phyloP scores from a whole-genome alignment of 2,329 filamentous ascomycete species.

The Penicillium sp. region DNA sequence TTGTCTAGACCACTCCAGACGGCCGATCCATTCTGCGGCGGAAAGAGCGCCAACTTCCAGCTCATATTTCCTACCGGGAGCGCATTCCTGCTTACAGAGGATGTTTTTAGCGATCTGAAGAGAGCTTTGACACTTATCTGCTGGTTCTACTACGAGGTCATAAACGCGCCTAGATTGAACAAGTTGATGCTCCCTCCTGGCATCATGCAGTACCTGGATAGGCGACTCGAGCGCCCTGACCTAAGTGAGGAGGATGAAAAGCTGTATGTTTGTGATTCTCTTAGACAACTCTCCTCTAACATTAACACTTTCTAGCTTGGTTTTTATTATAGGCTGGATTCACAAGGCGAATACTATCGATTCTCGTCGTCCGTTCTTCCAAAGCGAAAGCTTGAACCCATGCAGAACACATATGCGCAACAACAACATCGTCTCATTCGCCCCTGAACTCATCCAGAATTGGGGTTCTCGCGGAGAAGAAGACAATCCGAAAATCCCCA shows the following conservation, averaged over 20 bases:
- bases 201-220: constrained; percentile 33
- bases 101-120: constrained; percentile 30
- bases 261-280: neutral
- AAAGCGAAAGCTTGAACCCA: constrained; percentile 20
- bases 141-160: constrained; percentile 32
- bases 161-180: constrained; percentile 28
- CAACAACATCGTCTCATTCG: constrained; percentile 23
- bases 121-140: constrained; percentile 31
- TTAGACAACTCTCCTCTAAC: neutral
- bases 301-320: constrained; percentile 4
- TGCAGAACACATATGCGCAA: constrained; percentile 1
- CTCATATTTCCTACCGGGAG: constrained; percentile 38
- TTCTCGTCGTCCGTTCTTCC: constrained; percentile 6
- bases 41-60: constrained; percentile 23
- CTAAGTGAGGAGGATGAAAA: constrained; percentile 7
- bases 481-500: constrained; percentile 22
- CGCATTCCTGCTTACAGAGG: constrained; percentile 41
- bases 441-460: constrained; percentile 2
- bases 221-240: constrained; percentile 18
- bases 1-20: constrained; percentile 25
- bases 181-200: constrained; percentile 40
- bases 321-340: constrained; percentile 19
- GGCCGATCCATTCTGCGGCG: constrained; percentile 12
- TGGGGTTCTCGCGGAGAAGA: constrained; percentile 29
- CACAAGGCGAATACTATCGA: constrained; percentile 22